A percentile compares a stretch with the other conserved stretches of the same genome.
phyloP scores from a whole-genome alignment of 2,329 filamentous ascomycete species.

The Tolypocladium capitatum region DNA sequence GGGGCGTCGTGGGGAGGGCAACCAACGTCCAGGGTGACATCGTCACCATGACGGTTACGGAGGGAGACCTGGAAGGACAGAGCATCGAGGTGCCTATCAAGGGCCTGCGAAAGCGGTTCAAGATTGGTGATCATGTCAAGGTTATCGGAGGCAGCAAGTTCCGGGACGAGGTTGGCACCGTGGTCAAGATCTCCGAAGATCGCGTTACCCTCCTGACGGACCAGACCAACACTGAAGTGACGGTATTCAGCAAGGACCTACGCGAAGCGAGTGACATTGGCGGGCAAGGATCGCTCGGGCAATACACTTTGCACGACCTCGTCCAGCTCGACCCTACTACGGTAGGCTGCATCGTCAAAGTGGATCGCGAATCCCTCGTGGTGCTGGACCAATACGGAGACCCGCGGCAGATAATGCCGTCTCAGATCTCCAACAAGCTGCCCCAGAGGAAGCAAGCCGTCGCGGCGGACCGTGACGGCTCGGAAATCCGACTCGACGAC shows the following conservation, averaged over 20 bases:
- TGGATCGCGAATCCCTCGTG: constrained; percentile 82
- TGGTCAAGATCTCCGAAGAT: constrained; percentile 86
- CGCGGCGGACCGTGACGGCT: constrained; percentile 83
- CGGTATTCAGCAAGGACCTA: constrained; percentile 94
- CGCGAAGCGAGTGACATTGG: constrained; percentile 87
- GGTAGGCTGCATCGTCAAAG: constrained; percentile 85
- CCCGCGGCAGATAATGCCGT: constrained; percentile 69
- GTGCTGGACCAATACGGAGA: constrained; percentile 86
- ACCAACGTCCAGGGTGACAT: constrained; percentile 83
- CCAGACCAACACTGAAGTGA: constrained; percentile 85
- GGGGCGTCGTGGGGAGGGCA: constrained; percentile 75
- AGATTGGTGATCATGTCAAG: constrained; percentile 92
- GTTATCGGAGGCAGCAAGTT: constrained; percentile 94
- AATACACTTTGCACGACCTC: constrained; percentile 84
- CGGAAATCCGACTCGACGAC: constrained; percentile 84
- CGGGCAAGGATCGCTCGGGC: constrained; percentile 69
- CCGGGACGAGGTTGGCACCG: constrained; percentile 91
- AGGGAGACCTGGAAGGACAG: constrained; percentile 71
- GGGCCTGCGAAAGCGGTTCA: constrained; percentile 84
- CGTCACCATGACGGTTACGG: constrained; percentile 72
- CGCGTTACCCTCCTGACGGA: constrained; percentile 87
- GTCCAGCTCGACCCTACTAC: constrained; percentile 89
- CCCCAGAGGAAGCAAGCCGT: constrained; percentile 73
- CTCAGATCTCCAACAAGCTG: constrained; percentile 82
- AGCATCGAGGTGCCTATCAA: constrained; percentile 87